phyloP scores from a whole-genome alignment of 1,284 basidiomycete genomes.

The Anthracocystis panici-leucophaei region DNA sequence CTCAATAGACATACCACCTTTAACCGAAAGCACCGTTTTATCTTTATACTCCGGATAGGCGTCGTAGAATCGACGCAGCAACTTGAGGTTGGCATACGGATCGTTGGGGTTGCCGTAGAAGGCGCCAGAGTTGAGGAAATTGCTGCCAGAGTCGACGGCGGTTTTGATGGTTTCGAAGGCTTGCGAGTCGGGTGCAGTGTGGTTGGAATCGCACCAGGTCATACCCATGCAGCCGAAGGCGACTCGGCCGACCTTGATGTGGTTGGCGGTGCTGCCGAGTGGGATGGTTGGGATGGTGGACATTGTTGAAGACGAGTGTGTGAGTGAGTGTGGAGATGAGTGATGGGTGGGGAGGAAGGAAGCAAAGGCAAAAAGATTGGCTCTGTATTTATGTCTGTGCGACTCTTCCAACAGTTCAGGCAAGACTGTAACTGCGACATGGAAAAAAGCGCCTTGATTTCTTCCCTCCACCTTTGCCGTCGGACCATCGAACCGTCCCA shows the following conservation, averaged over 20 bases:
- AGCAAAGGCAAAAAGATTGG: not conserved
- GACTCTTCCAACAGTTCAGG: no score
- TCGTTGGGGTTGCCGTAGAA: slow-evolving; percentile 71
- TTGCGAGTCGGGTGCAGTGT: slow-evolving; percentile 73
- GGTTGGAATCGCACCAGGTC: slow-evolving; percentile 48
- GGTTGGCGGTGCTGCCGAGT: slow-evolving; percentile 51
- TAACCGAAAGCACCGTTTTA: slow-evolving; percentile 73
- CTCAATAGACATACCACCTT: slow-evolving; percentile 71
- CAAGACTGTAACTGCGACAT: no score
- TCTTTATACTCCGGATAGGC: slow-evolving; percentile 75
- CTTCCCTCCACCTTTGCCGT: no score
- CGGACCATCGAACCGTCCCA: no score
- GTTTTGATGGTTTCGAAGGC: slow-evolving; percentile 76
- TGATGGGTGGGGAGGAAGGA: not conserved
- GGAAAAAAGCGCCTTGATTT: no score
- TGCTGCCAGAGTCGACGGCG: slow-evolving; percentile 75
- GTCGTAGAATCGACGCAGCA: slow-evolving; percentile 72
- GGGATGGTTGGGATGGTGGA: slow-evolving; percentile 23
- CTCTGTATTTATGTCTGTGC: not conserved
- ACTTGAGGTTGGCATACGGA: slow-evolving; percentile 71
- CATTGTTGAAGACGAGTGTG: slow-evolving; percentile 59
- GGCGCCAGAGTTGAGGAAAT: slow-evolving; percentile 71
- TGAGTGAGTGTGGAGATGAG: not conserved
- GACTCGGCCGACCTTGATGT: slow-evolving; percentile 50
- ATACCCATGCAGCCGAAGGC: slow-evolving; percentile 61